Percentiles rank a stretch among this genome's conserved stretches.
Conservation (phyloP, 129 eudicot genomes). For the Glebionis coronaria region DNA sequence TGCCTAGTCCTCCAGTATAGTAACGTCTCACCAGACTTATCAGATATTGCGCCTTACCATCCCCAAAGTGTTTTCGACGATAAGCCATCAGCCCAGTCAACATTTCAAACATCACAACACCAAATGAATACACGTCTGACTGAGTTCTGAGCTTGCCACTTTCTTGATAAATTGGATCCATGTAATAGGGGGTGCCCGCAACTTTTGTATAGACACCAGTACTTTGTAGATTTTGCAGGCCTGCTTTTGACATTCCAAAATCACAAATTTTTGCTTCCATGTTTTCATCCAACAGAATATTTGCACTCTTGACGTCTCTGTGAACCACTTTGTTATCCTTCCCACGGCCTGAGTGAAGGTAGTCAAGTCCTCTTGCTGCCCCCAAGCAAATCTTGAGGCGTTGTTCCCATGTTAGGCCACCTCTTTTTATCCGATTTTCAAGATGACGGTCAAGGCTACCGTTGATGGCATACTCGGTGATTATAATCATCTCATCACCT, state of each 20-base stretch:
- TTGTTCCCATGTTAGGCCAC: slow-evolving; percentile 4
- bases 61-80: too few species aligned
- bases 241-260: not conserved
- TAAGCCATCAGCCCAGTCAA: too few species aligned
- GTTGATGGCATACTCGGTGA: slow-evolving; percentile 4
- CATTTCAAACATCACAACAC: too few species aligned
- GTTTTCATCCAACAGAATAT: not conserved
- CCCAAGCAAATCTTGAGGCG: slow-evolving; percentile 6
- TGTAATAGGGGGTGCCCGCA: not conserved
- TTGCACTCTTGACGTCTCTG: not conserved
- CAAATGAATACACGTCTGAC: too few species aligned
- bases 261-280: slow-evolving; percentile 3
- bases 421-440: not conserved
- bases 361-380: slow-evolving; percentile 6
- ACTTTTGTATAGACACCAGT: not conserved
- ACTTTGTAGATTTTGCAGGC: not conserved
- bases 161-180: not conserved
- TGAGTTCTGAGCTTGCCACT: not conserved
- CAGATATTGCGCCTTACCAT: too few species aligned
- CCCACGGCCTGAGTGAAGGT: not conserved
- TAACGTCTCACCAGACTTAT: too few species aligned
- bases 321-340: not conserved
- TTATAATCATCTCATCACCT: not conserved
- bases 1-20: too few species aligned
- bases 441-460: slow-evolving; percentile 7